A percentile compares a stretch with the other conserved stretches of the same genome.
Evolutionary conservation across 164 flowering plant genomes (phyloP).

Genomic region (Buxus sempervirens): DNA sequence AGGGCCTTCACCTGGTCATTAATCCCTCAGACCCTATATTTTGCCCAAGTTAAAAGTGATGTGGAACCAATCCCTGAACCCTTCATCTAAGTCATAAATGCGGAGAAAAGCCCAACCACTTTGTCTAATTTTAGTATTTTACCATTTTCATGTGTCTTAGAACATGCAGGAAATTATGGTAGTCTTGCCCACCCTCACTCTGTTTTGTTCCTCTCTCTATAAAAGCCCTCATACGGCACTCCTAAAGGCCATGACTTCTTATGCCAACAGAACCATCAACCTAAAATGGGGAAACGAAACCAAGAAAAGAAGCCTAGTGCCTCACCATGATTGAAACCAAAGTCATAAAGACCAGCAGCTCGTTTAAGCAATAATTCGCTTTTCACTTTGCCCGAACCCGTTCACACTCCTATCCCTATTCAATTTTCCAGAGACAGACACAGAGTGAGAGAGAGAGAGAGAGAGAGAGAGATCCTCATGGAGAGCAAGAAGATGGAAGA

Average conservation of each 20-base stretch:
- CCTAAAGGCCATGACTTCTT: too few relatives aligned
- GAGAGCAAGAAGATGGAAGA: slow-evolving; percentile 46
- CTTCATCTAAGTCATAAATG: slow-evolving; percentile 15
- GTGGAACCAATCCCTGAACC: slow-evolving; percentile 11
- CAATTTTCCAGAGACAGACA: neutral
- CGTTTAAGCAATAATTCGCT: neutral
- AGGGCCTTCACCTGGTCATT: too few relatives aligned
- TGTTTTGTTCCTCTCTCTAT: slow-evolving; percentile 17
- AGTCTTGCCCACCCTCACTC: slow-evolving; percentile 26
- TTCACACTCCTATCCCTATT: neutral
- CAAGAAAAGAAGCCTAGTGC: slow-evolving; percentile 11
- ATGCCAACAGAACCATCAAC: slow-evolving; percentile 16
- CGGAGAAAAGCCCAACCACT: slow-evolving; percentile 34
- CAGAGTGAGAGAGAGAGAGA: neutral
- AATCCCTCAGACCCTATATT: too few relatives aligned
- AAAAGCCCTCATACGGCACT: slow-evolving; percentile 19
- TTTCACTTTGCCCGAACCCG: slow-evolving; percentile 3
- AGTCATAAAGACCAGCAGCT: slow-evolving; percentile 12
- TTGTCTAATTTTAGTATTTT: slow-evolving; percentile 60
- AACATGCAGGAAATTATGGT: slow-evolving; percentile 88
- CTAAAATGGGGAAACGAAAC: slow-evolving; percentile 5
- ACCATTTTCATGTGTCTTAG: slow-evolving; percentile 65
- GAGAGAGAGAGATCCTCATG: neutral
- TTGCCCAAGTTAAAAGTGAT: too few relatives aligned
- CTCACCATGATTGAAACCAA: slow-evolving; percentile 19